These are phyloP conservation scores for Discostella stelligeroides DNA, from an alignment of 108 stramenopile genomes.

Conservation along the genomic window DNA sequence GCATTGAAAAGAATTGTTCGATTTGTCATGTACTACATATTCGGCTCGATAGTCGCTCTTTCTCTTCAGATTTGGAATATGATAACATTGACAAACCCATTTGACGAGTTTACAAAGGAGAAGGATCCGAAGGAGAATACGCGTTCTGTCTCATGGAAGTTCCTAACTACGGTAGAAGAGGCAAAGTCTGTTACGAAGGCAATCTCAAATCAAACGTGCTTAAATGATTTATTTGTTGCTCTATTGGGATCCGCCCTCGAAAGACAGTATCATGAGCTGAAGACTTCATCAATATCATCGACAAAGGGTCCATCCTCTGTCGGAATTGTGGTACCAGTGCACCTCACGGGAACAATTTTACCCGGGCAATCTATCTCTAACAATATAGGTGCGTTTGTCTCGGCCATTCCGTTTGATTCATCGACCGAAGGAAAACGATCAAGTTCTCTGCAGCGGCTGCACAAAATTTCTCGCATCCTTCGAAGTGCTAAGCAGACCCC, in stretches of 20 bases:
- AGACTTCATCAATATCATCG: not conserved
- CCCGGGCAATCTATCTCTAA: slow-evolving; percentile 18
- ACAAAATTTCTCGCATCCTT: slow-evolving; percentile 2
- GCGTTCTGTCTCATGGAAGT: slow-evolving; percentile 29
- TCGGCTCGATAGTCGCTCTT: slow-evolving; percentile 20
- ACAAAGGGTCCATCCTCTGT: not conserved
- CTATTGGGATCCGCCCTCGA: slow-evolving; percentile 13
- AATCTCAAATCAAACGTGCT: slow-evolving; percentile 9
- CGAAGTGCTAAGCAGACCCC: slow-evolving; percentile 10
- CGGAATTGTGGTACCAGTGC: slow-evolving; percentile 18
- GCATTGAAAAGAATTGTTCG: not conserved
- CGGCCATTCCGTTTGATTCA: not conserved
- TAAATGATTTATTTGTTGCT: slow-evolving; percentile 38
- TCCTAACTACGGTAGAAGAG: slow-evolving; percentile 25
- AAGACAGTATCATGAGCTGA: slow-evolving; percentile 14
- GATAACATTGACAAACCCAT: slow-evolving; percentile 33
- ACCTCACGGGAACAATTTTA: slow-evolving; percentile 16
- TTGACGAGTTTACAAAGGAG: slow-evolving; percentile 19
- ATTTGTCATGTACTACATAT: slow-evolving; percentile 17
- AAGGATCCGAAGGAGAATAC: not conserved
- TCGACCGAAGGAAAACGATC: not conserved
- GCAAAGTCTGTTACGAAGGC: slow-evolving; percentile 29
- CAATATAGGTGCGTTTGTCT: slow-evolving; percentile 31
- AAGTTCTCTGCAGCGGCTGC: slow-evolving; percentile 7
- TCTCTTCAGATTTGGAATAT: slow-evolving; percentile 36